Evolutionary conservation across 1,284 basidiomycete species (phyloP), one percentile per base, ranked within the genome.

Genomic region (Ceratobasidium sp.): DNA sequence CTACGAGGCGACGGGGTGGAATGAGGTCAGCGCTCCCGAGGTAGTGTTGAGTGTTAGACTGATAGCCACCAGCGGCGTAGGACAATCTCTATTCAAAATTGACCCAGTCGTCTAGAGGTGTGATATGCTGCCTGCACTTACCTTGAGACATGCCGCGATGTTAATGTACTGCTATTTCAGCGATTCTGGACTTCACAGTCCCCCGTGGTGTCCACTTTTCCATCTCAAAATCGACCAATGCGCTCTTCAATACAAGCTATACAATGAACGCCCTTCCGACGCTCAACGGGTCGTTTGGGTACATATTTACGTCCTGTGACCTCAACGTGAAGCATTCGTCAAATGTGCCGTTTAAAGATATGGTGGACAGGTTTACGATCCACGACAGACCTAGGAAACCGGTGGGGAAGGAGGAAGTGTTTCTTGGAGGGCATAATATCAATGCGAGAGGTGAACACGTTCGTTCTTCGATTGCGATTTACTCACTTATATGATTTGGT

Each of bases 21-120:
- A 97, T 80, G 94, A 97, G 54, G 67, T 72, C 56, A n/a, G 56
- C 50, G 29, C 14, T 24, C 14, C 41, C 6, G 29, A 45, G 22
- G 29, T 19, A 19, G 56, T n/a, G n/a, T 44, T 57, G 17, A 22
- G 44, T 31, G 19, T 31, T 27, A 33, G 60, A 57, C 67, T 72
- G 67, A 72, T 59, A 60, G 57, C 48, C 56, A 72, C 67, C 33
- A 72, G 57, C 65, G 65, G 22, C 51, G 67, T 60, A 72, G 82
- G 96, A 98, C 83, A 97, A 97, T 81, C 87, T 97, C 7, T 98
- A 96, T 81, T 91, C 93, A 5, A 95, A 97, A 79, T 82, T 99
- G 47, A 98, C 95, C 5, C 89, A 94, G 53, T 93, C 95, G 47
- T 97, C 95, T 0, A 92, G 89, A 84, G 93, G 94, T 96, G 76